A percentile compares a stretch with the other conserved stretches of the same genome.
Conservation (phyloP, 768 basidiomycete genomes). For the Boletus tomentosulus region DNA sequence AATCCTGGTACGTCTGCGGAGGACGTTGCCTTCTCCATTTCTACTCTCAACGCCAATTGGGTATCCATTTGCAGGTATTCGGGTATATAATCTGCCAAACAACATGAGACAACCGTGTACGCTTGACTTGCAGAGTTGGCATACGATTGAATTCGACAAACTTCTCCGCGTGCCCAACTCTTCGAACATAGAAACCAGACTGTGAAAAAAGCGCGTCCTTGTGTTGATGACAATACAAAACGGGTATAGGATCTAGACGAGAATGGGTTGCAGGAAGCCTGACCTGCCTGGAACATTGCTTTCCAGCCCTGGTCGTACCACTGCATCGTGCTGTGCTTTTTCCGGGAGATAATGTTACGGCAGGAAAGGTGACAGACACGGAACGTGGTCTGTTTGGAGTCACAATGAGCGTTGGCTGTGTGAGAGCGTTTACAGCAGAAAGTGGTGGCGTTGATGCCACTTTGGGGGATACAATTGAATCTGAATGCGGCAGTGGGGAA, state of each 20-base stretch:
- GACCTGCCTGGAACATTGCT: constrained; percentile 57
- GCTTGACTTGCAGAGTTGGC: constrained; percentile 6
- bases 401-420: constrained; percentile 10
- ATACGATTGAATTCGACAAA: constrained; percentile 60
- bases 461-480: constrained; percentile 16
- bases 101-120: constrained; percentile 6
- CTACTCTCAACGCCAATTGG: constrained; percentile 48
- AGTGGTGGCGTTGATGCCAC: background rate
- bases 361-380: constrained; percentile 13
- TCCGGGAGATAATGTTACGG: constrained; percentile 15
- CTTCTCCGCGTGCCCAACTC: constrained; percentile 32
- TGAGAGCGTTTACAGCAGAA: constrained; percentile 1
- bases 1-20: constrained; percentile 63
- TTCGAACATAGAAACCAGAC: constrained; percentile 55
- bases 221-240: constrained; percentile 64
- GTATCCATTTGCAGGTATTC: constrained; percentile 58
- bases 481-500: constrained; percentile 35
- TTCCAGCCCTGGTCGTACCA: constrained; percentile 61
- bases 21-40: constrained; percentile 54
- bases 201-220: constrained; percentile 43
- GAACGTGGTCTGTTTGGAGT: constrained; percentile 21
- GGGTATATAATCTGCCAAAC: constrained; percentile 61
- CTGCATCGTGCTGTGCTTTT: constrained; percentile 46
- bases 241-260: constrained; percentile 25
- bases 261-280: constrained; percentile 37